These are phyloP conservation scores for Aureobasidium sp. DNA, from an alignment of 2,329 filamentous ascomycete species.

Conservation along the genomic window DNA sequence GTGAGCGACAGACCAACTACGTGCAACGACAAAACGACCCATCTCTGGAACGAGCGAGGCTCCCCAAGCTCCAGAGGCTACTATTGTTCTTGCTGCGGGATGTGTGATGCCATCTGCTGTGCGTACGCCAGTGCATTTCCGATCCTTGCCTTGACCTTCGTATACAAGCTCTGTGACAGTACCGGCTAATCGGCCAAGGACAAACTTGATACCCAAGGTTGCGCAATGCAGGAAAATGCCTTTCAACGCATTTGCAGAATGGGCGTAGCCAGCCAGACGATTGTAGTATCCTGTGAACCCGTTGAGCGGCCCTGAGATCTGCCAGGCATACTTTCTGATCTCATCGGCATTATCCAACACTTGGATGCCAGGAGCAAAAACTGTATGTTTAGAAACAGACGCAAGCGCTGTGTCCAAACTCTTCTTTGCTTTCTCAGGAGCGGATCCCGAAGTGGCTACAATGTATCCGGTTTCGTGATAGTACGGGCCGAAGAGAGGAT, in stretches of 20 bases:
- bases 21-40: slow-evolving; percentile 44
- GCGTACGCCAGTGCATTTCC: background rate
- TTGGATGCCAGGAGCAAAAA: slow-evolving; percentile 33
- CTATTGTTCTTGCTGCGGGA: slow-evolving; percentile 29
- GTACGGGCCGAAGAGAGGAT: slow-evolving; percentile 45
- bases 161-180: background rate
- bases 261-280: slow-evolving; percentile 48
- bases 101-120: slow-evolving; percentile 17
- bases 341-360: slow-evolving; percentile 30
- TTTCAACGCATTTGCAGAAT: slow-evolving; percentile 44
- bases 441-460: slow-evolving; percentile 41
- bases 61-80: slow-evolving; percentile 45
- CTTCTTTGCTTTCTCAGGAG: slow-evolving; percentile 39
- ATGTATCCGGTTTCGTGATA: slow-evolving; percentile 46
- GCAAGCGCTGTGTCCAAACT: slow-evolving; percentile 37
- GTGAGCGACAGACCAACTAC: slow-evolving; percentile 53
- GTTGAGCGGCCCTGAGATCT: slow-evolving; percentile 36
- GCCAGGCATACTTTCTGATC: slow-evolving; percentile 38
- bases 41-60: slow-evolving; percentile 42
- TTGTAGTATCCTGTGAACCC: slow-evolving; percentile 55
- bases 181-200: background rate
- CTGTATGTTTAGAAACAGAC: slow-evolving; percentile 33
- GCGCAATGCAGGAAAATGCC: slow-evolving; percentile 38
- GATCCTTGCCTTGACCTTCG: background rate
- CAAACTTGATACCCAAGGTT: slow-evolving; percentile 26